A percentile compares a stretch with the other conserved stretches of the same genome.
Conservation (phyloP, 2,329 filamentous ascomycete species). For the Cercospora berteroae region DNA sequence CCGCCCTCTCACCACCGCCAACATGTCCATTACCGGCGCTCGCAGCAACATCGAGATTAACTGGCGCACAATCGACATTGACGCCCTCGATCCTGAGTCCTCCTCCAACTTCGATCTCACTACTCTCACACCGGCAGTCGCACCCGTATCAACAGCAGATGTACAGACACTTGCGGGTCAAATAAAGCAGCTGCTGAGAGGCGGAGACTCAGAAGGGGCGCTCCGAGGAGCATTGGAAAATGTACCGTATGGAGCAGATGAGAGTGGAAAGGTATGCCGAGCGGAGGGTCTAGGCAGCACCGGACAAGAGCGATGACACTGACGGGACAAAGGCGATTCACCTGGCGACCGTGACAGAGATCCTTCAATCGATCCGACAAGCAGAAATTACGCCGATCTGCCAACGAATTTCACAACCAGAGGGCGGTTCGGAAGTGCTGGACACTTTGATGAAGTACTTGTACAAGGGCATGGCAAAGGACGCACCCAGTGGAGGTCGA, state of each 20-base stretch:
- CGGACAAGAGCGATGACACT: background rate
- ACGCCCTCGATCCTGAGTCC: slow-evolving; percentile 85
- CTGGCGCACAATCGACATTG: slow-evolving; percentile 90
- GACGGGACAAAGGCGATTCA: slow-evolving; percentile 53
- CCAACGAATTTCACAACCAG: slow-evolving; percentile 72
- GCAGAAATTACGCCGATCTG: slow-evolving; percentile 91
- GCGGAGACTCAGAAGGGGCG: slow-evolving; percentile 84
- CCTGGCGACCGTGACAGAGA: slow-evolving; percentile 83
- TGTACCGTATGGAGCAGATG: slow-evolving; percentile 66
- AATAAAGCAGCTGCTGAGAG: slow-evolving; percentile 81
- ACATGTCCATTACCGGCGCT: slow-evolving; percentile 34
- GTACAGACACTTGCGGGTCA: slow-evolving; percentile 75
- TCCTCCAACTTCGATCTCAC: slow-evolving; percentile 86
- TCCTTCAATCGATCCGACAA: slow-evolving; percentile 92
- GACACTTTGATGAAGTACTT: slow-evolving; percentile 98
- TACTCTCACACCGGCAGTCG: slow-evolving; percentile 73
- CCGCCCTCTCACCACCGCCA: background rate
- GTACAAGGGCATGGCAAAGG: slow-evolving; percentile 79
- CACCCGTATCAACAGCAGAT: slow-evolving; percentile 72
- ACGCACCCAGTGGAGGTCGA: slow-evolving; percentile 29
- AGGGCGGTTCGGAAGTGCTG: slow-evolving; percentile 77
- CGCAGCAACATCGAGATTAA: slow-evolving; percentile 50
- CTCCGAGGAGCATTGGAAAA: slow-evolving; percentile 80
- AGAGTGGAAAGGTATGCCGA: slow-evolving; percentile 51
- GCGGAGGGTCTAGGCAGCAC: slow-evolving; percentile 11